Percentiles rank a stretch among this genome's conserved stretches.
Conservation (phyloP, 2,329 filamentous ascomycete genomes). For the Talaromyces sp. region DNA sequence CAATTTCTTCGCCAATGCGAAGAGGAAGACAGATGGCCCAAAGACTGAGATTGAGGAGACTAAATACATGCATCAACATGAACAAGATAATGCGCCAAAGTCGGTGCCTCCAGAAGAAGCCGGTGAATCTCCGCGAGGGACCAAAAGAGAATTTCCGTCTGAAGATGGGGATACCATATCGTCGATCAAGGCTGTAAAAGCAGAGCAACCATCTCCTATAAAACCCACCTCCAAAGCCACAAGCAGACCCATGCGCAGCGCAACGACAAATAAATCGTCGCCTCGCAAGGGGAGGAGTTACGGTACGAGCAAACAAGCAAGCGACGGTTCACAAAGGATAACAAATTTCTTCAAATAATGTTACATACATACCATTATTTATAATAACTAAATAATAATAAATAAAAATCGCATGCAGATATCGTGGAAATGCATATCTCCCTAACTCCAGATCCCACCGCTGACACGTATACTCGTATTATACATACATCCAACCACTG, state of each 20-base stretch:
- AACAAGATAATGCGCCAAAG: slow-evolving; percentile 50
- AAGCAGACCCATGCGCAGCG: slow-evolving; percentile 52
- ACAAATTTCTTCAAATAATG: slow-evolving; percentile 44
- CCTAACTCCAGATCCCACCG: neutral
- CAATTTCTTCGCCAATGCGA: slow-evolving; percentile 74
- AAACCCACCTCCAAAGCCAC: slow-evolving; percentile 20
- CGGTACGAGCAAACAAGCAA: slow-evolving; percentile 31
- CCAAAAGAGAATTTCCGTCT: slow-evolving; percentile 47
- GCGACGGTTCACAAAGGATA: slow-evolving; percentile 50
- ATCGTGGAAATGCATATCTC: neutral
- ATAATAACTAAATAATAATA: neutral
- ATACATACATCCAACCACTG: neutral
- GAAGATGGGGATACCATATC: slow-evolving; percentile 20
- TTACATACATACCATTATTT: neutral
- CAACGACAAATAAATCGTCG: slow-evolving; percentile 46
- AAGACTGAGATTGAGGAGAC: slow-evolving; percentile 14
- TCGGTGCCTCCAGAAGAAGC: slow-evolving; percentile 28
- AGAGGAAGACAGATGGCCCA: slow-evolving; percentile 18
- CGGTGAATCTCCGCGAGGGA: slow-evolving; percentile 24
- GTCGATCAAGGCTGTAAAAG: slow-evolving; percentile 17
- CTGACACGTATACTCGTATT: neutral
- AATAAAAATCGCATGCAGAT: neutral
- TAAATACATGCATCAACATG: slow-evolving; percentile 30
- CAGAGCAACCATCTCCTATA: slow-evolving; percentile 25
- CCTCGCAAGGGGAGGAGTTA: neutral